Percentiles rank a stretch among this genome's conserved stretches.
phyloP scores from a whole-genome alignment of 2,329 filamentous ascomycete genomes.

The Colletotrichum endophyticum region DNA sequence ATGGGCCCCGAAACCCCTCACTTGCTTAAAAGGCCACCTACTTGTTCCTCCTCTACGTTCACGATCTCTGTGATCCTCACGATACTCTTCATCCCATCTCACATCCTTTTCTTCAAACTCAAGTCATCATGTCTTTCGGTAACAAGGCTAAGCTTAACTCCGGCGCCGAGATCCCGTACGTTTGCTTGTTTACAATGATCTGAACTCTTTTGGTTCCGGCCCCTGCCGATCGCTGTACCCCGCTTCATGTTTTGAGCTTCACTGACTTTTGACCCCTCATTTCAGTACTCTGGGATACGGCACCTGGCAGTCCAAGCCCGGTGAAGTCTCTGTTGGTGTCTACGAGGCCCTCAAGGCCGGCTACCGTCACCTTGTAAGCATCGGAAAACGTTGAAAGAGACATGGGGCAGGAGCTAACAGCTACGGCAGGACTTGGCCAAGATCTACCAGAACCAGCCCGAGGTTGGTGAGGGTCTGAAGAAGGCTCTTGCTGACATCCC shows the following conservation, averaged over 20 bases:
- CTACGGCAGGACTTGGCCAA: conserved; percentile 42
- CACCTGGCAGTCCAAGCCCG: conserved; percentile 72
- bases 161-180: conserved; percentile 66
- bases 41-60: neutral
- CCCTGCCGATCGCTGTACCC: conserved; percentile 1
- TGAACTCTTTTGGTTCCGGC: neutral
- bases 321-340: conserved; percentile 68
- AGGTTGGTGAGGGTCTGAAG: conserved; percentile 62
- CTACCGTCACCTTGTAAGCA: conserved; percentile 62
- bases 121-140: conserved; percentile 57
- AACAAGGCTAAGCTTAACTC: conserved; percentile 64
- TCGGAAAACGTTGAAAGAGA: neutral
- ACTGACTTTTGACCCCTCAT: conserved; percentile 24
- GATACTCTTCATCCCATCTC: neutral
- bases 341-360: conserved; percentile 66
- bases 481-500: conserved; percentile 49
- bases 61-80: neutral
- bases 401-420: neutral
- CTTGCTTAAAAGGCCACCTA: neutral
- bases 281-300: conserved; percentile 37
- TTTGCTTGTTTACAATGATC: neutral
- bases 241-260: conserved; percentile 42
- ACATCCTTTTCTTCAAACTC: neutral
- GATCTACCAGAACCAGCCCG: conserved; percentile 68
- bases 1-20: conserved; percentile 14